phyloP scores from a whole-genome alignment of 2,329 filamentous ascomycete genomes.

The Xylaria sp. region DNA sequence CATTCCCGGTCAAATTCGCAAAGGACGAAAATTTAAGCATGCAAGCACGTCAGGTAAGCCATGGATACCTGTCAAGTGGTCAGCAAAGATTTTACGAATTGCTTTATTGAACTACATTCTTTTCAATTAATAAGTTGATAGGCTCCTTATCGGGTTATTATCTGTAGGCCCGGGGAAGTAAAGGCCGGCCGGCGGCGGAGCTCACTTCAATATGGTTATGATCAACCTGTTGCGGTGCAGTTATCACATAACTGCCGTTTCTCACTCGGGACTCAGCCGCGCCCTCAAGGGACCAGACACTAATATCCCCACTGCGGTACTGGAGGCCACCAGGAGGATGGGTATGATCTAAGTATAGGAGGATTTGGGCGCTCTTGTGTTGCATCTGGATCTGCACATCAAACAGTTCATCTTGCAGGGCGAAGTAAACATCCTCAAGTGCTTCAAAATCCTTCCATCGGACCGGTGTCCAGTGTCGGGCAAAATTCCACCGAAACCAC shows the following conservation, averaged over 20 bases:
- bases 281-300: background rate
- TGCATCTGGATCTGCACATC: slow-evolving; percentile 13
- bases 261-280: background rate
- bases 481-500: too few species aligned
- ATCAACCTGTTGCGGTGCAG: background rate
- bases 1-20: too few species aligned
- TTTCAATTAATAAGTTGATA: too few species aligned
- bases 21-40: too few species aligned
- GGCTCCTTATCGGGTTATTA: too few species aligned
- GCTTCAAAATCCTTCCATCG: slow-evolving; percentile 14
- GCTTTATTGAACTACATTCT: too few species aligned
- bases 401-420: slow-evolving; percentile 8
- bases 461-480: background rate
- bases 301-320: background rate
- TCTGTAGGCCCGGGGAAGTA: too few species aligned
- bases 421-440: slow-evolving; percentile 5
- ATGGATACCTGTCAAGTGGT: too few species aligned
- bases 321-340: background rate
- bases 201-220: too few species aligned
- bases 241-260: background rate
- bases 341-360: slow-evolving; percentile 8
- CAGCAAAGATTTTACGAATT: too few species aligned
- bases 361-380: slow-evolving; percentile 15
- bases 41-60: too few species aligned
- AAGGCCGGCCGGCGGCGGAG: too few species aligned